Conservation (phyloP, 2,329 filamentous ascomycete genomes). For the Fusarium sambucinum region DNA sequence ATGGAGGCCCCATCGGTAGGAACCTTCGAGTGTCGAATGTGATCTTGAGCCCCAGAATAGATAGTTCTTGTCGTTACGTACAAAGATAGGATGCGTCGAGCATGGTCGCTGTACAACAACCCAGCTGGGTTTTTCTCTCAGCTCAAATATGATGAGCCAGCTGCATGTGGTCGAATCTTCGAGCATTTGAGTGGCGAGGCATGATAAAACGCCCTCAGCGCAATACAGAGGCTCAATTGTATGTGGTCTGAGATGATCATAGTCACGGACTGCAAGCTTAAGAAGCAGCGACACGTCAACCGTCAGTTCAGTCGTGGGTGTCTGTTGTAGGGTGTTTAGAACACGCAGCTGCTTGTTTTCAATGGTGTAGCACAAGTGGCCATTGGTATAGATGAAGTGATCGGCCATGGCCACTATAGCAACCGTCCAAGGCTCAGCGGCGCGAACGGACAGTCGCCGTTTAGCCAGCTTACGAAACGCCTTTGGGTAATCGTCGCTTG, state of each 20-base stretch:
- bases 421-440: conserved; percentile 71
- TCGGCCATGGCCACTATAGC: conserved; percentile 70
- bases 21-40: conserved; percentile 63
- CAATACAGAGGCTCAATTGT: conserved; percentile 69
- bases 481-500: conserved; percentile 37
- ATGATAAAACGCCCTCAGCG: conserved; percentile 67
- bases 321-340: conserved; percentile 65
- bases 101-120: conserved; percentile 57
- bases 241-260: conserved; percentile 54
- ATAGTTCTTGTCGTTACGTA: conserved; percentile 71
- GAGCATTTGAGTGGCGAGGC: conserved; percentile 63
- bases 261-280: conserved; percentile 52
- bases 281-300: conserved; percentile 64
- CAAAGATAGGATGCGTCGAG: conserved; percentile 70
- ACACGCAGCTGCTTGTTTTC: conserved; percentile 64
- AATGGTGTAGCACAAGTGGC: conserved; percentile 73
- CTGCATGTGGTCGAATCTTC: conserved; percentile 52
- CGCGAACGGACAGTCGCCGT: conserved; percentile 69
- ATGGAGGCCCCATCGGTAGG: conserved; percentile 72
- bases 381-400: conserved; percentile 71
- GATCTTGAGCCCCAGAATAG: conserved; percentile 77
- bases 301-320: conserved; percentile 64
- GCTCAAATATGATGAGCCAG: conserved; percentile 63
- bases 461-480: conserved; percentile 70
- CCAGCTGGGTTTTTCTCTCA: conserved; percentile 58